A percentile compares a stretch with the other conserved stretches of the same genome.
Conservation (phyloP, 305 asterid species). For the Fraxinus baroniana region DNA sequence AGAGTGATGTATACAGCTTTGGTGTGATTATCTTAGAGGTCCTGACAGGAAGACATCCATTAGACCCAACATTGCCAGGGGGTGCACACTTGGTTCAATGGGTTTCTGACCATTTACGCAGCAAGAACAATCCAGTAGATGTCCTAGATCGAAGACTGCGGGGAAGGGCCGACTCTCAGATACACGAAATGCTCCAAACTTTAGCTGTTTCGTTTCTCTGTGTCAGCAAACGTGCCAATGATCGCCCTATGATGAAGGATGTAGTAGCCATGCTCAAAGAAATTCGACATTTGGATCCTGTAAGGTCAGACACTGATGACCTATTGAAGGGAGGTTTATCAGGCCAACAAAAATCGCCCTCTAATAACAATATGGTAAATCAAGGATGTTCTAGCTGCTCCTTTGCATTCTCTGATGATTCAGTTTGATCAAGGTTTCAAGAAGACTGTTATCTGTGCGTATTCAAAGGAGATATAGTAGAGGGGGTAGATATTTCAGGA, state of each 20-base stretch:
- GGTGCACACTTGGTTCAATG: conserved; percentile 91
- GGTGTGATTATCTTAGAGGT: conserved; percentile 89
- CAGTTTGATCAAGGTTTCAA: conserved; percentile 35
- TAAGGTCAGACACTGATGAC: conserved; percentile 46
- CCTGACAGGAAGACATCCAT: conserved; percentile 89
- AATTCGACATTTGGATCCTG: conserved; percentile 62
- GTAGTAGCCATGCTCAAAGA: conserved; percentile 92
- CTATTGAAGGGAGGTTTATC: conserved; percentile 45
- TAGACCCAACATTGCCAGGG: conserved; percentile 89
- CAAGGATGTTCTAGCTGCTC: conserved; percentile 89
- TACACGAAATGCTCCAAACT: conserved; percentile 95
- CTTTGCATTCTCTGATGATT: conserved; percentile 79
- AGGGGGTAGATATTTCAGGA: conserved; percentile 28
- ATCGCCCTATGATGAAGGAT: conserved; percentile 93
- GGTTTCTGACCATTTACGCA: conserved; percentile 72
- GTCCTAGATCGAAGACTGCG: conserved; percentile 84
- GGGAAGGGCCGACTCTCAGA: conserved; percentile 89
- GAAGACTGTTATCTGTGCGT: conserved; percentile 29
- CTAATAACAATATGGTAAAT: conserved; percentile 37
- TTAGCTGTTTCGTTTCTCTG: conserved; percentile 88
- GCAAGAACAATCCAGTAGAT: conserved; percentile 57
- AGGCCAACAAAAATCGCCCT: conserved; percentile 43
- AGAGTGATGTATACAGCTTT: conserved; percentile 85
- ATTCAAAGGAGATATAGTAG: conserved; percentile 31
- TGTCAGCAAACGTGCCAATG: conserved; percentile 59